Base-by-base conservation (phyloP, 2,329 filamentous ascomycete genomes). In the Penicillium sp. region DNA sequence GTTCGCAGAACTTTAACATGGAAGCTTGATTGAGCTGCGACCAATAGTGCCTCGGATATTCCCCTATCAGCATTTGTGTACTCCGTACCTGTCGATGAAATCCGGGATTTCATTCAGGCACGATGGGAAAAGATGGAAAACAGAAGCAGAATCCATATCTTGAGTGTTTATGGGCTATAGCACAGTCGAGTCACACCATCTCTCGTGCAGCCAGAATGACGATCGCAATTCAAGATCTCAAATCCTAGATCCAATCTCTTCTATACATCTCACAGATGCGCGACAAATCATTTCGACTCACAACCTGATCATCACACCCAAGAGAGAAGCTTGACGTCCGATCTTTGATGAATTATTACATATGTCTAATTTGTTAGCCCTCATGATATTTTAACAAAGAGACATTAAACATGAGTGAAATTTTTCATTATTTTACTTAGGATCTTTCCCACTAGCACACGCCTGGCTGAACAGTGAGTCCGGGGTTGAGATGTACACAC, bases 401-500 rank as follows among this genome's bases (percentile, higher is more conserved):
- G 28, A 30, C 7, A 30, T 30, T 30, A 30, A 30, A 30, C 4
- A 30, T 30, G 28, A 30, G 28, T 30, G 28, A 30, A 30, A 30
- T 30, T 30, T 5, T 30, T 30, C 4, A 30, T 5, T 30, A 30
- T 30, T 4, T 30, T 30, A 30, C 7, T 30, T 63, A 82, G 82
- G 43, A 89, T 84, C 73, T 87, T 88, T 2, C 82, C 77, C 65
- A 89, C 80, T 19, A 84, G 66, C 3, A 69, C 77, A 0, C 84
- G 84, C 0, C 77, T 77, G 0, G 78, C 70, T 58, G 68, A 74
- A 80, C 1, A 80, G 65, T 6, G 71, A 68, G 40, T 77, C 70
- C 1, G 69, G 71, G 3, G 67, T 60, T 1, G 72, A 70, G 30
- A 79, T 71, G 63, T 75, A 80, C 42, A 79, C 69, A 52, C 77